Evolutionary conservation across 179 eudicot species (phyloP), one percentile per base, ranked within the genome.

Genomic region (Beta macrorhiza): DNA sequence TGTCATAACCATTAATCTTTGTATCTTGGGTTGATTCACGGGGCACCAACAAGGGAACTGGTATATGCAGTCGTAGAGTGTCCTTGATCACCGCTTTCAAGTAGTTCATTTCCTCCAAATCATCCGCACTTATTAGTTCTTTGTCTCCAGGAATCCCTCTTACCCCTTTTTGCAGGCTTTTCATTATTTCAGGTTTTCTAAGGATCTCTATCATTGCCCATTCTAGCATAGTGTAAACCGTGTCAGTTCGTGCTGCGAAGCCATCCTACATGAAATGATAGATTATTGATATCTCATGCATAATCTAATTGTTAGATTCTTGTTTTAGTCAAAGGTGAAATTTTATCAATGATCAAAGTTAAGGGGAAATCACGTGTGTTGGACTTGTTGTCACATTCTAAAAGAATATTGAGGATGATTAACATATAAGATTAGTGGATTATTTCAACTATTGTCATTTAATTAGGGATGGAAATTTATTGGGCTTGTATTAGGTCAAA

Each of bases 121-220:
- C 87, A 0, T 83, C 86, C 7, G 87, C 89, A 0, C 71, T 49
- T 81, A 89, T 77, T 1, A 51, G 19, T 11, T 78, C 63, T 67
- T 84, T 83, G 57, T 67, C 58, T 20, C 64, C 11, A 0, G 44
- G 51, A 5, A 86, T 55, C 20, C 49, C 77, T 72, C 87, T 76
- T 4, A 89, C 83, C 52, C 89, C 90, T 2, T 51, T 44, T 76
- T 85, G 88, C 16, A 89, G 45, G 52, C 83, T 74, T 5, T 72
- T 44, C 88, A 89, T 77, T 58, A 78, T 62, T 56, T 1, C 13
- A 2, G 88, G 84, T 74, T 89, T 65, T 67, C 76, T 80, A 59
- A 91, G 25, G 56, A 91, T 88, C 77, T 91, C 91, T 14, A 87
- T 42, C 85, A 91, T 81, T 73, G 85, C 76, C 93, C 83, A 82